Evolutionary conservation across 2,329 filamentous ascomycete species (phyloP), one percentile per base, ranked within the genome.

Genomic region (Arthroderma sp.): DNA sequence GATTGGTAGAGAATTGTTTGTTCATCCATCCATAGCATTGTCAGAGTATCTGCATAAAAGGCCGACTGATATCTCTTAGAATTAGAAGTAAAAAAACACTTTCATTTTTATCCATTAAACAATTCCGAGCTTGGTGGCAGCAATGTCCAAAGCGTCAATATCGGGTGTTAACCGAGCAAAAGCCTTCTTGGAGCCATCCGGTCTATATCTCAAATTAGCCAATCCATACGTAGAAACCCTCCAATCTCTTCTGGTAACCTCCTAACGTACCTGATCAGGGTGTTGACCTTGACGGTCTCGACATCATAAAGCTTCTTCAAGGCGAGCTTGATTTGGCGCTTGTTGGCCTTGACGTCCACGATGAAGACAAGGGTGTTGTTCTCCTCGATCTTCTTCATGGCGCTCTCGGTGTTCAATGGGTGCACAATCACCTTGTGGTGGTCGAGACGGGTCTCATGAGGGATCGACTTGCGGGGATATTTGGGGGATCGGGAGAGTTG

Each of bases 311-410:
- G 83, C 82, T 91, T 94, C 87, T 96, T 98, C 58, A 98, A 76
- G 53, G 89, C 85, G 63, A 80, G 77, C 80, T 95, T 95, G 76
- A 98, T 98, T 77, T 98, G 91, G 68, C 87, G 82, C 86, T 98
- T 98, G 82, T 98, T 98, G 70, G 89, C 82, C 83, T 93, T 93
- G 70, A 89, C 74, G 60, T 95, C 84, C 65, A 93, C 86, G 60
- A 94, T 94, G 79, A 95, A 95, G 67, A 94, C 86, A 43, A 98
- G 81, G 58, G 91, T 98, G 81, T 98, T 98, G 82, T 98, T 88
- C 83, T 98, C 91, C 79, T 98, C 91, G 61, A 98, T 95, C 84
- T 95, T 95, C 86, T 98, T 98, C 89, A 98, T 96, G 65, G 93
- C 91, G 66, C 83, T 91, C 83, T 98, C 91, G 51, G 91, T 98